These are phyloP conservation scores for Ammopiptanthus mongolicus DNA, from an alignment of 306 rosid species.

Conservation along the genomic window DNA sequence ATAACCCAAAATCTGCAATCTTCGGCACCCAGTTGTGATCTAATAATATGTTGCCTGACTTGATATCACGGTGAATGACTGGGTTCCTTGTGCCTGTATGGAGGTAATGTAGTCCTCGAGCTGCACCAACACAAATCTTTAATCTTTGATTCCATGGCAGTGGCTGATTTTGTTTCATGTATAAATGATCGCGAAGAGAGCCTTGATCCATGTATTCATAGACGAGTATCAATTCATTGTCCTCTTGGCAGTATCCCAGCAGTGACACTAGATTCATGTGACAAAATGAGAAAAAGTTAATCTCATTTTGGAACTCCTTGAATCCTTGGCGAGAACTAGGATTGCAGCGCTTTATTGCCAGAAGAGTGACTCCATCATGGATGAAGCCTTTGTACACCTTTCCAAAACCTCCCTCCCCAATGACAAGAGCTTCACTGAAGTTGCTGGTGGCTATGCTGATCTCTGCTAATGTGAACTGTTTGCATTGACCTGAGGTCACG, in stretches of 20 bases:
- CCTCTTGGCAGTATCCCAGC: conserved; percentile 41
- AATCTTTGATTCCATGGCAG: conserved; percentile 45
- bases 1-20: conserved; percentile 56
- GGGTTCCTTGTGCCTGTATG: conserved; percentile 34
- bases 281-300: conserved; percentile 25
- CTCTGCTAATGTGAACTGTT: conserved; percentile 29
- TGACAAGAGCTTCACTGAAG: conserved; percentile 29
- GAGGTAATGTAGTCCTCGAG: conserved; percentile 56
- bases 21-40: conserved; percentile 40
- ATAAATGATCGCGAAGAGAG: conserved; percentile 42
- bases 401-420: conserved; percentile 52
- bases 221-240: conserved; percentile 37
- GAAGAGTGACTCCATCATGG: conserved; percentile 14
- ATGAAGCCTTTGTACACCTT: conserved; percentile 42
- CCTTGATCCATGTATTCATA: conserved; percentile 52
- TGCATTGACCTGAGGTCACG: conserved; percentile 16
- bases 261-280: conserved; percentile 40
- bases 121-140: conserved; percentile 40
- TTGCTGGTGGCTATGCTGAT: conserved; percentile 35
- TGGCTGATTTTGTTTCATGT: conserved; percentile 17
- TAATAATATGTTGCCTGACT: conserved; percentile 49
- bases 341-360: conserved; percentile 43
- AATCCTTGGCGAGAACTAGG: conserved; percentile 35
- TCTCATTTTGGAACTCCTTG: conserved; percentile 40
- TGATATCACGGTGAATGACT: conserved; percentile 51